Conservation (phyloP, 2,329 filamentous ascomycete species). For the Diaporthe longicolla region DNA sequence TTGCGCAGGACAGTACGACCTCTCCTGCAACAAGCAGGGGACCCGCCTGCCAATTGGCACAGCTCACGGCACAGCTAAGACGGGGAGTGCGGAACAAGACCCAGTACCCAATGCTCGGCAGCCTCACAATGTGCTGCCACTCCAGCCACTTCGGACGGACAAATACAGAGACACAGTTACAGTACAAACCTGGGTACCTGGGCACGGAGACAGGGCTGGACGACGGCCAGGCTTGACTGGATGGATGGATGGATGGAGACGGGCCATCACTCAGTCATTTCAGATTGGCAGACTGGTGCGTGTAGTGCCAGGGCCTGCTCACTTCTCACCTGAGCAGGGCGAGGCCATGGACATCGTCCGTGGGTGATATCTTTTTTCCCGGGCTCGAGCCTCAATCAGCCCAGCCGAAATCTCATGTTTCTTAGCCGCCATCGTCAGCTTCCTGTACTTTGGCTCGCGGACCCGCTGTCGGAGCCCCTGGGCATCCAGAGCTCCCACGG, state of each 20-base stretch:
- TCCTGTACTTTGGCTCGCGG: constrained; percentile 12
- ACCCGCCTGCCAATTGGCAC: constrained; percentile 29
- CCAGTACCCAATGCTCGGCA: not conserved
- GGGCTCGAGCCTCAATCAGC: constrained; percentile 15
- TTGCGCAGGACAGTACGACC: constrained; percentile 10
- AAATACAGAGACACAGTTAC: not conserved
- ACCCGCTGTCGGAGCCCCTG: constrained; percentile 43
- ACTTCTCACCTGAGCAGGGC: constrained; percentile 25
- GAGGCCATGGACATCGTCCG: constrained; percentile 35
- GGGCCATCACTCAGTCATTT: no score
- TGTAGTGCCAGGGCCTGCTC: not conserved
- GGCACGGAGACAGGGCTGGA: no score
- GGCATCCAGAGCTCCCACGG: not conserved
- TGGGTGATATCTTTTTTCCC: not conserved
- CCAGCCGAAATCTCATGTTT: constrained; percentile 41
- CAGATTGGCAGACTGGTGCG: constrained; percentile 1
- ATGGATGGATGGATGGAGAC: not conserved
- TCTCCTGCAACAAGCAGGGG: constrained; percentile 24
- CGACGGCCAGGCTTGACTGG: not conserved
- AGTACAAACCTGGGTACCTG: no score
- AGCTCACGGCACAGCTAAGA: constrained; percentile 25
- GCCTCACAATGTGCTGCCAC: constrained; percentile 8
- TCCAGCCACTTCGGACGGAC: not conserved
- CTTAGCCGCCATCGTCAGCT: constrained; percentile 36
- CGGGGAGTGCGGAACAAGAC: constrained; percentile 5